Evolutionary conservation across 2,329 filamentous ascomycete genomes (phyloP).

Genomic region (Aspergillus tanneri): DNA sequence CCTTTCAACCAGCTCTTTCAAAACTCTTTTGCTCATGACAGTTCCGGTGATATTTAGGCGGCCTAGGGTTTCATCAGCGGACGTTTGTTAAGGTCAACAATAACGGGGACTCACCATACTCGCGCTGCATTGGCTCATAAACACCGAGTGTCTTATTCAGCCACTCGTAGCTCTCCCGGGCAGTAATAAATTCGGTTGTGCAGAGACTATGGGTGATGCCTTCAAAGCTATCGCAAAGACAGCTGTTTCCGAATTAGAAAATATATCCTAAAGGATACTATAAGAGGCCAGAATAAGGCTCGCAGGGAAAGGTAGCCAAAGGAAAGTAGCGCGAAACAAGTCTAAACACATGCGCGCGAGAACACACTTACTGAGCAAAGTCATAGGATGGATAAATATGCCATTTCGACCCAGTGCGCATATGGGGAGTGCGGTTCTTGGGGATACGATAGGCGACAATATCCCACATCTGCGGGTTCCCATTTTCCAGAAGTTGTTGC

Average conservation of each 20-base stretch:
- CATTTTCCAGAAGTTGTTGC: conserved; percentile 68
- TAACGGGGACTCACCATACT: conserved; percentile 66
- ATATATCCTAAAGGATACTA: no score
- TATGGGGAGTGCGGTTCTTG: conserved; percentile 44
- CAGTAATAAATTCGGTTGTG: conserved; percentile 86
- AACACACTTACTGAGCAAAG: conserved; percentile 29
- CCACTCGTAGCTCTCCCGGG: conserved; percentile 86
- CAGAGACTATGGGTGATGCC: conserved; percentile 88
- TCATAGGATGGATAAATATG: conserved; percentile 95
- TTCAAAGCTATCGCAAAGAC: conserved; percentile 89
- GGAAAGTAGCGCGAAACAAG: no score
- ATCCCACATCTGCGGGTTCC: conserved; percentile 97
- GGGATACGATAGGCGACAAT: conserved; percentile 84
- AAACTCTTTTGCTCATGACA: conserved; percentile 81
- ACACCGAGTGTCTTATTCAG: conserved; percentile 77
- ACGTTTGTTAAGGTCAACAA: no score
- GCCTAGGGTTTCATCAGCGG: no score
- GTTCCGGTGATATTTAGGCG: conserved; percentile 79
- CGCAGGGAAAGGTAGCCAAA: no score
- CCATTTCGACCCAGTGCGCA: conserved; percentile 77
- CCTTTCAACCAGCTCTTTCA: conserved; percentile 74
- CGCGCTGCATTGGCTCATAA: conserved; percentile 91
- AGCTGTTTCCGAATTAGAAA: conserved; percentile 66
- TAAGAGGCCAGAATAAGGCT: no score
- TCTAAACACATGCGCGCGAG: no score